phyloP scores from a whole-genome alignment of 208 protist genomes.

The Leptomonas pyrrhocoris region DNA sequence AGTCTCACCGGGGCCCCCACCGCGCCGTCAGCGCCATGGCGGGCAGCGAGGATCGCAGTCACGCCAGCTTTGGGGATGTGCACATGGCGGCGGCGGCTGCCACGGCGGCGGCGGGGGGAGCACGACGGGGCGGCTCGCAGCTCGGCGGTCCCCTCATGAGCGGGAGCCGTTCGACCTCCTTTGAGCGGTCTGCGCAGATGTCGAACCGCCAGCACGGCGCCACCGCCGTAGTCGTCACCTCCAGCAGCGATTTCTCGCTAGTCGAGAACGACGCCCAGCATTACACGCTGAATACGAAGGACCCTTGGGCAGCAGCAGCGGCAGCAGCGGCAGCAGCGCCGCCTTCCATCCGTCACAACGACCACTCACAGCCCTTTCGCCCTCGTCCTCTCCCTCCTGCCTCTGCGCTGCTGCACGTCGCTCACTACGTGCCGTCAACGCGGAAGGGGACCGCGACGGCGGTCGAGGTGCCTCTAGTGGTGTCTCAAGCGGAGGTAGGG shows the following conservation, averaged over 20 bases:
- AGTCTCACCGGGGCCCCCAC: background rate
- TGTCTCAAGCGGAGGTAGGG: background rate
- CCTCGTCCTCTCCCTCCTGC: background rate
- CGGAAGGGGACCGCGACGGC: background rate
- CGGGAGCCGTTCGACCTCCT: background rate
- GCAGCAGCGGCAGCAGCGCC: background rate
- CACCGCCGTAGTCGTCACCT: background rate
- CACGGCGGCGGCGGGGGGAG: background rate
- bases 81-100: background rate
- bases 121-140: conserved; percentile 3
- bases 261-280: background rate
- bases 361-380: background rate
- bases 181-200: background rate
- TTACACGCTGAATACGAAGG: background rate
- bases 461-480: background rate
- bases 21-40: background rate
- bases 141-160: background rate
- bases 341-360: conserved; percentile 1
- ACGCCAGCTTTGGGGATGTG: conserved; percentile 7
- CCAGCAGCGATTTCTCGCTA: background rate
- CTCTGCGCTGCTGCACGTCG: background rate
- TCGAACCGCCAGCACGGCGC: background rate
- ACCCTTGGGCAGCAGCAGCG: conserved; percentile 1
- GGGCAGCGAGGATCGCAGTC: conserved; percentile 7
- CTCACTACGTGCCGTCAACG: background rate